Evolutionary conservation across 2,329 filamentous ascomycete species (phyloP).

Genomic region (Penicillium capsulatum): DNA sequence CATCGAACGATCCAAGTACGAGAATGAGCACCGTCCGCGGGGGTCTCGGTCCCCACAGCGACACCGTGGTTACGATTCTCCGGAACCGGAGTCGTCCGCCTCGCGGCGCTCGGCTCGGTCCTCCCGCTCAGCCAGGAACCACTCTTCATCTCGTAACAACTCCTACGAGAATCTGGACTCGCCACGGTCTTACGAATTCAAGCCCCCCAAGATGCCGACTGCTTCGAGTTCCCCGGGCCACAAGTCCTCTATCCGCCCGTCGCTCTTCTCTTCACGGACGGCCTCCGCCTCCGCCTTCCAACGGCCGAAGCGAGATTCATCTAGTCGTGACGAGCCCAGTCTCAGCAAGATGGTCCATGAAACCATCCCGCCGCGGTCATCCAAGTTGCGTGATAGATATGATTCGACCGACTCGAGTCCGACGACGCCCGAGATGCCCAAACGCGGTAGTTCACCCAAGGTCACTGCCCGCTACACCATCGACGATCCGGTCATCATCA

Average conservation of each 20-base stretch:
- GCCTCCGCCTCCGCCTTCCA: slow-evolving; percentile 28
- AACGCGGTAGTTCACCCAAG: slow-evolving; percentile 31
- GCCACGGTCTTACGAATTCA: slow-evolving; percentile 22
- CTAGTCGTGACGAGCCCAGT: slow-evolving; percentile 25
- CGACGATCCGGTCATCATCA: slow-evolving; percentile 29
- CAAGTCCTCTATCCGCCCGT: slow-evolving; percentile 30
- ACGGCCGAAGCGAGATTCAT: slow-evolving; percentile 28
- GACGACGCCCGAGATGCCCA: slow-evolving; percentile 39
- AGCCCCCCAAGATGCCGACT: slow-evolving; percentile 37
- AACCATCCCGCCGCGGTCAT: slow-evolving; percentile 29
- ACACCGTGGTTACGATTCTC: slow-evolving; percentile 28
- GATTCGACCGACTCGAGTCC: slow-evolving; percentile 48
- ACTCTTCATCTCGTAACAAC: slow-evolving; percentile 29
- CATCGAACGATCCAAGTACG: slow-evolving; percentile 35
- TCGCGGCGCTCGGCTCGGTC: slow-evolving; percentile 30
- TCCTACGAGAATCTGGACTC: slow-evolving; percentile 32
- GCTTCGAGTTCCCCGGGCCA: slow-evolving; percentile 32
- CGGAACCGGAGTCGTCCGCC: slow-evolving; percentile 31
- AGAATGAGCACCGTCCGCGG: slow-evolving; percentile 24
- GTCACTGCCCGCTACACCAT: slow-evolving; percentile 33
- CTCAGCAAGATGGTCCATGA: slow-evolving; percentile 27
- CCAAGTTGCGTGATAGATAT: slow-evolving; percentile 37
- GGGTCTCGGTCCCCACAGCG: slow-evolving; percentile 34
- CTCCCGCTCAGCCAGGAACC: slow-evolving; percentile 26
- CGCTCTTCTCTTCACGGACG: slow-evolving; percentile 31